phyloP scores from a whole-genome alignment of 768 basidiomycete species.

The Kwoniella sp. region DNA sequence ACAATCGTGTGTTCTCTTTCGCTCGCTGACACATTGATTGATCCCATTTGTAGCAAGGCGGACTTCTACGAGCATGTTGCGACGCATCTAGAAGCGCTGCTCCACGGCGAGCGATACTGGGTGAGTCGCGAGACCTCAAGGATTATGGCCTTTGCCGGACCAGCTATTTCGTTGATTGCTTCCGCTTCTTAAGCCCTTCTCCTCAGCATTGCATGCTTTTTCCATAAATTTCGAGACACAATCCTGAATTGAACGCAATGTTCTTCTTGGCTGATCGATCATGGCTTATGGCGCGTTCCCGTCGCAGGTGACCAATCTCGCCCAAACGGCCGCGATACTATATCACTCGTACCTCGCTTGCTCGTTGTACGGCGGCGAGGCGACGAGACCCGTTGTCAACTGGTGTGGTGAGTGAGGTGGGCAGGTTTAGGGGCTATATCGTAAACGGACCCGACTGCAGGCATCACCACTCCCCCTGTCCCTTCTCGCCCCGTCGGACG shows the following conservation, averaged over 20 bases:
- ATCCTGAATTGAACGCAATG: no score
- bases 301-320: slow-evolving; percentile 76
- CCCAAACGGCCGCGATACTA: slow-evolving; percentile 79
- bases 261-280: no score
- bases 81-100: slow-evolving; percentile 65
- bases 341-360: slow-evolving; percentile 77
- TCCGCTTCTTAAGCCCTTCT: not conserved
- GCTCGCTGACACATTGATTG: not conserved
- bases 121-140: slow-evolving; percentile 60
- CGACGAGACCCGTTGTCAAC: slow-evolving; percentile 71
- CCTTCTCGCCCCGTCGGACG: no score
- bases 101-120: slow-evolving; percentile 76
- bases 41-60: slow-evolving; percentile 60
- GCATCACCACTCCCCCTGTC: not conserved
- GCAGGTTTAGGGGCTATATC: no score
- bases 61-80: slow-evolving; percentile 81
- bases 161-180: not conserved
- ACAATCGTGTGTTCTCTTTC: no score
- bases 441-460: no score
- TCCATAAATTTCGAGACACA: slow-evolving; percentile 1
- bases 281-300: no score
- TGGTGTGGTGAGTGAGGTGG: slow-evolving; percentile 80
- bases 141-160: not conserved
- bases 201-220: no score
- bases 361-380: slow-evolving; percentile 64